Evolutionary conservation across 2,329 filamentous ascomycete species (phyloP).

Genomic region (Parafenestella ontariensis): DNA sequence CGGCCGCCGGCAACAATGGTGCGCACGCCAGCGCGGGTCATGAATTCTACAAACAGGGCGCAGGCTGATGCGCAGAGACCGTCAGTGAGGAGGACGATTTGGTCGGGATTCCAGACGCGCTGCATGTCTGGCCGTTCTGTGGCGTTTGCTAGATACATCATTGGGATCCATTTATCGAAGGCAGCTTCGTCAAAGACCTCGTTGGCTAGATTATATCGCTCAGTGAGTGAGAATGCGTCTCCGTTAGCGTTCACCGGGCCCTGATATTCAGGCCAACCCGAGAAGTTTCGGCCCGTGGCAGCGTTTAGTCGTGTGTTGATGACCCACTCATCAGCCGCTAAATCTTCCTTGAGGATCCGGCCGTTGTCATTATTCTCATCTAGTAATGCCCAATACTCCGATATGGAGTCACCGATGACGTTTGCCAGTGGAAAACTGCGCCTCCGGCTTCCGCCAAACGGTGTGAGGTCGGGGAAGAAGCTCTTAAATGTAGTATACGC

Average conservation of each 20-base stretch:
- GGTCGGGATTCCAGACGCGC: background rate
- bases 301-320: conserved; percentile 21
- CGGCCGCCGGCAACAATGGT: conserved; percentile 65
- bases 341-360: background rate
- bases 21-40: conserved; percentile 55
- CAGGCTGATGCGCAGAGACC: conserved; percentile 65
- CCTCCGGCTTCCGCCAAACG: conserved; percentile 53
- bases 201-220: conserved; percentile 9
- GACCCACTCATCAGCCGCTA: conserved; percentile 24
- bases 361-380: conserved; percentile 2
- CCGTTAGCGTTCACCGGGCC: conserved; percentile 26
- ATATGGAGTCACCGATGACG: conserved; percentile 19
- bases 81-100: conserved; percentile 53
- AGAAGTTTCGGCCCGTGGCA: conserved; percentile 41
- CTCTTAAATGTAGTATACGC: conserved; percentile 53
- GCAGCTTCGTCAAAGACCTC: background rate
- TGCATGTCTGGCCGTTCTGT: background rate
- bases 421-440: conserved; percentile 47
- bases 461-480: conserved; percentile 54
- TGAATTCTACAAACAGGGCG: conserved; percentile 62
- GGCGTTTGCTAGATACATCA: conserved; percentile 11
- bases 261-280: conserved; percentile 51
- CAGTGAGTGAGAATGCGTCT: conserved; percentile 46
- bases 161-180: conserved; percentile 12
- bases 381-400: conserved; percentile 5